Evolutionary conservation across 768 basidiomycete species (phyloP).

Genomic region (Mycena amicta): DNA sequence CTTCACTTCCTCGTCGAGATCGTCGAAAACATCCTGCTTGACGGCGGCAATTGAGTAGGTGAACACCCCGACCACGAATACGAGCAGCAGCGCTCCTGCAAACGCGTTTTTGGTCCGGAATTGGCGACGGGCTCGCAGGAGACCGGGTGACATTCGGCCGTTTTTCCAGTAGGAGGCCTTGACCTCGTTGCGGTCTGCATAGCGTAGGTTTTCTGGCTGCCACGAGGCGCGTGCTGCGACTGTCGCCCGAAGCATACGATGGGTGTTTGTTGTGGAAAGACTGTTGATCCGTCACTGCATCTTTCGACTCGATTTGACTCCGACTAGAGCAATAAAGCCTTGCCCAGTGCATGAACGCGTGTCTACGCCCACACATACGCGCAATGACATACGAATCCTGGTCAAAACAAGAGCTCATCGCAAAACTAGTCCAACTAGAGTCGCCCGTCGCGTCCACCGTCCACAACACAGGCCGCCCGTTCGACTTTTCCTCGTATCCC

Average conservation of each 20-base stretch:
- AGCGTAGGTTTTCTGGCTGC: slow-evolving; percentile 26
- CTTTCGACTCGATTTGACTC: not conserved
- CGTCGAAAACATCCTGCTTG: slow-evolving; percentile 90
- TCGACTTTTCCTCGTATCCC: slow-evolving; percentile 70
- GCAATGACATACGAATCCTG: slow-evolving; percentile 52
- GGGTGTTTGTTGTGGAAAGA: not conserved
- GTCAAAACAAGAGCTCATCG: slow-evolving; percentile 72
- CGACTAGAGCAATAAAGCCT: not conserved
- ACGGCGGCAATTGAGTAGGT: slow-evolving; percentile 93
- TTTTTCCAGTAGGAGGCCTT: slow-evolving; percentile 23
- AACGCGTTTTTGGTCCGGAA: slow-evolving; percentile 79
- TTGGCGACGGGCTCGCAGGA: slow-evolving; percentile 84
- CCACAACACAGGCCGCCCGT: slow-evolving; percentile 32
- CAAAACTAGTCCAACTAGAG: slow-evolving; percentile 62
- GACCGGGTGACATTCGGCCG: slow-evolving; percentile 79
- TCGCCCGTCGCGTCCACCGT: slow-evolving; percentile 23
- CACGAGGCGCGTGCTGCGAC: slow-evolving; percentile 23
- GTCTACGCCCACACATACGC: slow-evolving; percentile 9
- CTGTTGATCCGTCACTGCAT: not conserved
- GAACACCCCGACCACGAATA: slow-evolving; percentile 83
- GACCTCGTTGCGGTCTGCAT: slow-evolving; percentile 16
- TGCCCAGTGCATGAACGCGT: not conserved
- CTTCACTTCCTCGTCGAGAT: slow-evolving; percentile 77
- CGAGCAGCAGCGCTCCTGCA: slow-evolving; percentile 70
- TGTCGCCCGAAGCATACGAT: slow-evolving; percentile 15